Base-by-base conservation (phyloP, 1,284 basidiomycete genomes). In the Ceratorhiza oryzae-sativae region DNA sequence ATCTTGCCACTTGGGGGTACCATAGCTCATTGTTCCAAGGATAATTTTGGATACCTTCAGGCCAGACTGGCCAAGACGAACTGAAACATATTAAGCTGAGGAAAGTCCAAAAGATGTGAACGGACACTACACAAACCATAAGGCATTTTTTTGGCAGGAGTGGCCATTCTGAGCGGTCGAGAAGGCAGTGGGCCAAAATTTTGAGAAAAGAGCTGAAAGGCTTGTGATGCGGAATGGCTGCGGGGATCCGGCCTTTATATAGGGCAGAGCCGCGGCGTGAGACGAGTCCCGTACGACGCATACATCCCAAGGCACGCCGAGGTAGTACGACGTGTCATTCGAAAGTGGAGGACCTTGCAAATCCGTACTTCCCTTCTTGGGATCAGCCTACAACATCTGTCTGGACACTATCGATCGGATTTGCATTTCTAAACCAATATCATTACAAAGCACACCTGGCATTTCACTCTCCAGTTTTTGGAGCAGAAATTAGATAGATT, bases 21-120 rank as follows among this genome's bases (percentile, higher is more conserved):
- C 81, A 72, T 79, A 79, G 15, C 71, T 71, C 79, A 79, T 79
- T 67, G 75, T 77, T 25, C 77, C 76, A 18, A 78, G 73, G 60
- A 77, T 77, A 41, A 77, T 70, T 59, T 74, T 75, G 25, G 79
- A 79, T 20, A 82, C 81, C 71, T 78, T 77, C 36, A 79, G 73
- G 5, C 77, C 77, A 1, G 73, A 75, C 25, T 74, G 72, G 49
- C 78, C 78, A 9, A 78, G 73, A 34, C 79, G 78, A 76, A 59
- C 79, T 77, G 46, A 58, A 49, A 62, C 36, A 39, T 39, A 42
- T n/a, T 10, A 18, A 4, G 18, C 9, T 45, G 9, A 61, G n/a
- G 6, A 10, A 10, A 6, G 3, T 23, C 2, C 23, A 45, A 45
- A 12, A 18, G 42, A 18, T 18, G 15, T 10, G 6, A 18, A 18